Evolutionary conservation across 139 green algal species (phyloP), one percentile per base, ranked within the genome.

Genomic region (Tetraselmis striata): DNA sequence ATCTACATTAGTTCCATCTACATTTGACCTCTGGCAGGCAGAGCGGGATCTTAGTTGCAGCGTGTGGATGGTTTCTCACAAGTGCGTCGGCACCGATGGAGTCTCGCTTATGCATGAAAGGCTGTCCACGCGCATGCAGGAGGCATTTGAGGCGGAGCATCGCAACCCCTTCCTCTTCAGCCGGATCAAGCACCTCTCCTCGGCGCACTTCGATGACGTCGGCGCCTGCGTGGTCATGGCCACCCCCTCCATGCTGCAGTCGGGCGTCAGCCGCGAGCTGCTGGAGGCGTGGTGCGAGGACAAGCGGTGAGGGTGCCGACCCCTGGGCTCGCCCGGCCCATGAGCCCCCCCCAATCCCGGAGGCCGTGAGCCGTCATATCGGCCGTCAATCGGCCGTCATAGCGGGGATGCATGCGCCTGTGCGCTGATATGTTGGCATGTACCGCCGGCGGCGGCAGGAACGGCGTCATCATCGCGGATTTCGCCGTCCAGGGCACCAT

Each of bases 101-200:
- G n/a, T n/a, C n/a, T n/a, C n/a, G n/a, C n/a, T n/a, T n/a, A n/a
- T n/a, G n/a, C n/a, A n/a, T n/a, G n/a, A 82, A 77, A 23, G 67
- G 23, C 18, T 77, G 67, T 77, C 2, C 67, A 29, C 23, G 23
- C 67, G 28, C 23, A 23, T 30, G 74, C 82, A 85, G 82, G 67
- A 30, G 30, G 77, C 85, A 2, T 76, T 76, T 28, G 28, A 75
- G 23, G 24, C 78, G 27, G 85, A 89, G 84, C 81, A 88, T 28
- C 80, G 85, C 78, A 99, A 99, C 90, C 97, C 97, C 24, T 99
- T 99, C 81, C 81, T 92, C n/a, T 99, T 99, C 92, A 94, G 93
- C 77, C 91, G 98, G 87, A 92, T 99, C 24, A 87, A 90, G 27
- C 90, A 96, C 80, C 84, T 99, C 22, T 89, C 90, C 77, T 90